Base-by-base conservation (phyloP, 257 asterid genomes). In the Gynochthodes officinalis region DNA sequence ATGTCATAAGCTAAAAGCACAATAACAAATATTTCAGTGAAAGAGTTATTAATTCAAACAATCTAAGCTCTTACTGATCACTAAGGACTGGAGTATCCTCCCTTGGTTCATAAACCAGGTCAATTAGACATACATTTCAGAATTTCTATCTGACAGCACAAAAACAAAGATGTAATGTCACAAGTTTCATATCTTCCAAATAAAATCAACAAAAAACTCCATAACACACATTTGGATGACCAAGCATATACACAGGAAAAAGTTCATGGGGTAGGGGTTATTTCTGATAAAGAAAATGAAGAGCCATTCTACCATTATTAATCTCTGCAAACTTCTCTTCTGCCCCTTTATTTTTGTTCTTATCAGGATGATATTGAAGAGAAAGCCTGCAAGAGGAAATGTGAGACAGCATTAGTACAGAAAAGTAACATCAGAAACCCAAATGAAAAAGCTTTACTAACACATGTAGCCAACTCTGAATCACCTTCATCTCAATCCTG, bases 351-450 rank as follows among this genome's bases (percentile, higher is more conserved):
- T 77, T 79, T 83, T 95, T 95, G 89, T 95, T 95, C 79, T 95
- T 95, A 79, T 95, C 99, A 1, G 99, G 99, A 82, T 95, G 99
- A 81, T 95, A 95, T 77, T 90, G 81, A 67, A 95, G 96, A 21
- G 99, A 95, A 60, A 92, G 82, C 88, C 98, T 95, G 83, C 73
- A 76, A 59, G 49, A 32, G 43, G 66, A 55, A 39, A 64, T n/a
- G n/a, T 35, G n/a, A 54, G 46, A 67, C 33, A 62, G 28, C 55
- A 59, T 74, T 30, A 64, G 52, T 7, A 28, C 53, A 53, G n/a
- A 59, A 27, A 37, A 65, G 43, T 14, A 70, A 43, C 30, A n/a
- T 33, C 11, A 50, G 30, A 70, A 54, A 21, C 23, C 39, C 37
- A 59, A 35, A 59, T 1, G 27, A 32, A 68, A n/a, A 39, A 5